phyloP scores from a whole-genome alignment of 768 basidiomycete species.

The Clavaria fumosa region DNA sequence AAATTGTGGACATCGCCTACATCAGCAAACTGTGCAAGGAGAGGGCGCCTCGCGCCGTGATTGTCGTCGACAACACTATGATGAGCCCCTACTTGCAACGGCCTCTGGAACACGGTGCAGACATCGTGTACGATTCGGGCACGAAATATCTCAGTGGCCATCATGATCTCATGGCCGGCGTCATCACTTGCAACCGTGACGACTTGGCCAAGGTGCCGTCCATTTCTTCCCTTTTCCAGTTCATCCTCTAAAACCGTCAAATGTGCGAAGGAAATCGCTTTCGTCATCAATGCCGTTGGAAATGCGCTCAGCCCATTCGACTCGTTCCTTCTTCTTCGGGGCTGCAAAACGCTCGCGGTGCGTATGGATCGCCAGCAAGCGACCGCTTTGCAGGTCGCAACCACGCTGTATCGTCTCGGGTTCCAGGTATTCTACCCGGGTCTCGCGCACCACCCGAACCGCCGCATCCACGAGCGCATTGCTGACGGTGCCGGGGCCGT shows the following conservation, averaged over 20 bases:
- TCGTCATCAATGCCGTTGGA: constrained; percentile 85
- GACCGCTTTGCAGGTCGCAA: constrained; percentile 68
- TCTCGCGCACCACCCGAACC: constrained; percentile 62
- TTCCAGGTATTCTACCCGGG: constrained; percentile 92
- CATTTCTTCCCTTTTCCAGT: background rate
- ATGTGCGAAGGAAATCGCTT: constrained; percentile 66
- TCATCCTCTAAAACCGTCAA: constrained; percentile 2
- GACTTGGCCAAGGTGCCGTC: constrained; percentile 66
- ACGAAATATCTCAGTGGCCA: constrained; percentile 98
- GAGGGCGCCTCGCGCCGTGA: constrained; percentile 59
- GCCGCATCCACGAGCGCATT: constrained; percentile 81
- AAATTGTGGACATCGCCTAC: constrained; percentile 77
- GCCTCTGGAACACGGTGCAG: constrained; percentile 89
- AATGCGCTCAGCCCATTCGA: constrained; percentile 94
- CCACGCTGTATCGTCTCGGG: constrained; percentile 70
- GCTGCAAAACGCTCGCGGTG: constrained; percentile 89
- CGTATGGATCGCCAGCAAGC: constrained; percentile 92
- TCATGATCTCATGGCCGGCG: constrained; percentile 98
- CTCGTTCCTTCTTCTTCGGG: constrained; percentile 88
- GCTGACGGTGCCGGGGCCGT: constrained; percentile 90
- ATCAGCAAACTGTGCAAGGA: constrained; percentile 79
- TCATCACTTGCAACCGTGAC: constrained; percentile 82
- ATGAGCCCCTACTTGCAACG: constrained; percentile 97
- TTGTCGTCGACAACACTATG: constrained; percentile 98
- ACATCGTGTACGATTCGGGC: constrained; percentile 94